Conservation (phyloP, 208 protist genomes). For the Trichomonas tenax region DNA sequence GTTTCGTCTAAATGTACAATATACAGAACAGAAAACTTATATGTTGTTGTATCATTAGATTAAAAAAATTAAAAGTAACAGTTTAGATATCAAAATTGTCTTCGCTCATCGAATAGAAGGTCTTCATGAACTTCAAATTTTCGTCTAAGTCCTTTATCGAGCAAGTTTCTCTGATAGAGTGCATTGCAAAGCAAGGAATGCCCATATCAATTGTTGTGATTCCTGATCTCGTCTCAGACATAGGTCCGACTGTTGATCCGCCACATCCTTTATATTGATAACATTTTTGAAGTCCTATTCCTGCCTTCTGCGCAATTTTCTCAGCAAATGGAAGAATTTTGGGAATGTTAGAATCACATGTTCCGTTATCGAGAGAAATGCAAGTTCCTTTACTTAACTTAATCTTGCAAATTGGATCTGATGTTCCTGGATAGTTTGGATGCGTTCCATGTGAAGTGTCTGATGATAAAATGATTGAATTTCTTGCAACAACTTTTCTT, state of each 20-base stretch:
- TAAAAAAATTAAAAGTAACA: no score
- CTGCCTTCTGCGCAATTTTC: background rate
- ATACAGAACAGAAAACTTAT: no score
- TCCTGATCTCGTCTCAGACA: background rate
- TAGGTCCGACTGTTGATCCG: background rate
- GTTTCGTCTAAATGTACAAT: no score
- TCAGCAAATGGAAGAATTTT: background rate
- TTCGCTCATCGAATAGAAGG: background rate
- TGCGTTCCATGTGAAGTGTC: background rate
- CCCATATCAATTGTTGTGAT: background rate
- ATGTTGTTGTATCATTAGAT: no score
- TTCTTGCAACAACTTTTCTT: background rate
- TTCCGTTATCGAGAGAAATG: background rate
- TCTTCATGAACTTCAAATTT: background rate
- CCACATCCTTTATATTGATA: background rate
- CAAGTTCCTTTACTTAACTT: background rate
- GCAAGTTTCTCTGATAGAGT: background rate
- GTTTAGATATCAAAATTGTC: background rate
- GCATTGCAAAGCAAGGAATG: background rate
- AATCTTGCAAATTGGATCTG: background rate
- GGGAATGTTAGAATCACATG: background rate
- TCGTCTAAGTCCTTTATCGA: background rate
- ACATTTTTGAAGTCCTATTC: background rate
- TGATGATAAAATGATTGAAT: background rate
- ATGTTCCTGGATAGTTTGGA: background rate